Evolutionary conservation across 768 basidiomycete genomes (phyloP), one percentile per base, ranked within the genome.

Genomic region (Termitomyces sp.): DNA sequence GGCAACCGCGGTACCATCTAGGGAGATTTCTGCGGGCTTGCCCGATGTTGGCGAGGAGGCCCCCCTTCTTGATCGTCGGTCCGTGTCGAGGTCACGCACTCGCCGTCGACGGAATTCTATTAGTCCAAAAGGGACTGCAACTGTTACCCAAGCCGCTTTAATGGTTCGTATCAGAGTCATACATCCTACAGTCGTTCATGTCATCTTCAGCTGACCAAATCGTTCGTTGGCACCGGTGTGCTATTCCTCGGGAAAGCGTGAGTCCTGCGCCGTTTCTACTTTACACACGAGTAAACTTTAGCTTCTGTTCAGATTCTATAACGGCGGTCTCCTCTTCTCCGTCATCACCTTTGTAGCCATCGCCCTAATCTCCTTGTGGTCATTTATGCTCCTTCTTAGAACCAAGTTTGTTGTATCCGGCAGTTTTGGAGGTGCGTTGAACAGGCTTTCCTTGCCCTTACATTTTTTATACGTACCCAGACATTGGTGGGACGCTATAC

Each of bases 171-270:
- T 42, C 27, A 34, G 20, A 12, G 13, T 24, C 36, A 10, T 24
- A 9, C 34, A 39, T 39, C 7, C 16, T 2, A 51, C 61, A 14
- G n/a, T 26, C 18, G 4, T 32, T 59, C 47, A 58, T 47, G 48
- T 51, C 58, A 55, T 41, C 59, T 39, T 12, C 63, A 95, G 92
- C 73, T 98, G 55, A 74, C 97, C 58, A 98, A 98, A 72, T 85
- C 90, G 1, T 98, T 98, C 65, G 86, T 98, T 47, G 96, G 96
- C 22, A 98, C 96, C 14, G 96, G 96, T 16, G 89, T 99, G 10
- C 70, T 99, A 36, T 98, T 99, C 76, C 81, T 99, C 27, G 97
- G 94, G 52, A 96, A 92, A 74, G 97, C 87, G 89, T 94, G 70
- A 65, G 90, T 73, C 2, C 24, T 18, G 5, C 34, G 16, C 24